phyloP scores from a whole-genome alignment of 1,284 basidiomycete genomes.

The Puccinia novopanici region DNA sequence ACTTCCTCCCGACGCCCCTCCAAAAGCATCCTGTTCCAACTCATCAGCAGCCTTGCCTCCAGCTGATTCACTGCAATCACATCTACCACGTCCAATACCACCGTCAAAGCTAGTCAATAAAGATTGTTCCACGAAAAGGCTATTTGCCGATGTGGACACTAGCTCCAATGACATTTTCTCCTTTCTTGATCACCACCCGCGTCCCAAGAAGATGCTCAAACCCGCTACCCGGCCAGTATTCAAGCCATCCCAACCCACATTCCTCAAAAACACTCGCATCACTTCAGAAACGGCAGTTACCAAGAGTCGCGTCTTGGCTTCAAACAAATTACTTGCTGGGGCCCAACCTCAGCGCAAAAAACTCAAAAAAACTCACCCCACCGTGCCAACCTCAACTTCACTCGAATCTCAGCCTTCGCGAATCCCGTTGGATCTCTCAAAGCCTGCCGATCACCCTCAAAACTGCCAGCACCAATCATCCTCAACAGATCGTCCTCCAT shows the following conservation, averaged over 20 bases:
- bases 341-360: slow-evolving; percentile 31
- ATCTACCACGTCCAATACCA: slow-evolving; percentile 7
- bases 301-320: slow-evolving; percentile 23
- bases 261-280: slow-evolving; percentile 3
- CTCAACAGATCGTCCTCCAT: not conserved
- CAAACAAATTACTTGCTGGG: slow-evolving; percentile 1
- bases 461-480: not conserved
- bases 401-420: not conserved
- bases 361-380: slow-evolving; percentile 6
- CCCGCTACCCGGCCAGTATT: slow-evolving; percentile 28
- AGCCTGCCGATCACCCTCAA: not conserved
- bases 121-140: slow-evolving; percentile 16
- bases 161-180: slow-evolving; percentile 43
- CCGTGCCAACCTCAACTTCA: not conserved
- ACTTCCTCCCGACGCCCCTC: not conserved
- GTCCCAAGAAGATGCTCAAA: slow-evolving; percentile 8
- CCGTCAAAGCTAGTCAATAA: not conserved
- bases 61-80: slow-evolving; percentile 3
- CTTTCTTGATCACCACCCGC: slow-evolving; percentile 33
- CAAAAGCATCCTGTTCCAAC: slow-evolving; percentile 9
- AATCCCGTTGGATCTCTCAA: not conserved
- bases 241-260: slow-evolving; percentile 22
- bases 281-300: not conserved
- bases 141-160: slow-evolving; percentile 43
- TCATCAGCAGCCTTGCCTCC: not conserved